A percentile compares a stretch with the other conserved stretches of the same genome.
These are phyloP conservation scores for Plantago elongata DNA, from an alignment of 257 asterid species.

Conservation along the genomic window DNA sequence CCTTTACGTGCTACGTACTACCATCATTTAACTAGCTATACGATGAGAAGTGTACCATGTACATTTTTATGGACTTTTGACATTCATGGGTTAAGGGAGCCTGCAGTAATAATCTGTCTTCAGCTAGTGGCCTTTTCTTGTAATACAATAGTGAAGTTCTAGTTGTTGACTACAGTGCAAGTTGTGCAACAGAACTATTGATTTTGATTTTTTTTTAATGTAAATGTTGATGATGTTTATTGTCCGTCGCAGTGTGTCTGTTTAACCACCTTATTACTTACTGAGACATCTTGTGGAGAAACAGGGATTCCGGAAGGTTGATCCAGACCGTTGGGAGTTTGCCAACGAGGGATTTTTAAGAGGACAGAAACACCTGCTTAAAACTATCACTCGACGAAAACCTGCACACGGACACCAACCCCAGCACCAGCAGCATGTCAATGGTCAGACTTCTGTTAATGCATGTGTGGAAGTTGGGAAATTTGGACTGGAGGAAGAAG, in stretches of 20 bases:
- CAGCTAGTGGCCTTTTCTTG: background rate
- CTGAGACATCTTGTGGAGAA: constrained; percentile 11
- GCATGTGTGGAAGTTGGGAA: constrained; percentile 93
- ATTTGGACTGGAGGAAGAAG: constrained; percentile 92
- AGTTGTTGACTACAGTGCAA: background rate
- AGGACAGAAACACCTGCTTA: constrained; percentile 85
- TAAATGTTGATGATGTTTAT: background rate
- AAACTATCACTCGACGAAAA: constrained; percentile 65
- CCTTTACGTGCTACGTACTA: constrained; percentile 11
- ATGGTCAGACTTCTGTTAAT: constrained; percentile 55
- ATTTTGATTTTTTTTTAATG: background rate
- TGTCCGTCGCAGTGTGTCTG: background rate
- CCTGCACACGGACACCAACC: constrained; percentile 66
- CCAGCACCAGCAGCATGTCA: constrained; percentile 61
- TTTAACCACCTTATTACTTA: constrained; percentile 6
- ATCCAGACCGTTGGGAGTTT: constrained; percentile 94
- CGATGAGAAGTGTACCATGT: background rate
- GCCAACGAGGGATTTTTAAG: constrained; percentile 91
- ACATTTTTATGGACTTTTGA: constrained; percentile 12
- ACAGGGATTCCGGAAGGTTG: constrained; percentile 87
- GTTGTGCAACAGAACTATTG: background rate
- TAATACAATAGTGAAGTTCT: constrained; percentile 3
- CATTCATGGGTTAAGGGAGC: background rate
- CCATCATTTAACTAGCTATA: background rate
- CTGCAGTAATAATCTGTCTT: background rate